Conservation (phyloP, 805 yeast genomes). For the Suhomyces vadensis region DNA sequence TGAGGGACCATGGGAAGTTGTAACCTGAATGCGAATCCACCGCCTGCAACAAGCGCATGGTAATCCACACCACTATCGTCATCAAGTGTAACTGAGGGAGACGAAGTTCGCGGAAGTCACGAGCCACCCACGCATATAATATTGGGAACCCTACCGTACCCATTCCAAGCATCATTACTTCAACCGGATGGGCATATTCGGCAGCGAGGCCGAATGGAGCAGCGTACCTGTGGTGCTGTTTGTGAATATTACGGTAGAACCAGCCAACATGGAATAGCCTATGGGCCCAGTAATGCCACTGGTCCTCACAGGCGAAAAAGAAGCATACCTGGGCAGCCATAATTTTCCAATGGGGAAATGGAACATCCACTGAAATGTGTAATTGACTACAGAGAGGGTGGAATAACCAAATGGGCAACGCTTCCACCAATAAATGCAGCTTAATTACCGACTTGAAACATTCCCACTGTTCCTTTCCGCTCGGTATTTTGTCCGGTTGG, state of each 20-base stretch:
- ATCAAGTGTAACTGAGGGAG: constrained; percentile 49
- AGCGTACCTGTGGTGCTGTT: constrained; percentile 61
- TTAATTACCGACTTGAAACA: constrained; percentile 57
- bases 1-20: constrained; percentile 62
- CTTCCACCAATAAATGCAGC: constrained; percentile 59
- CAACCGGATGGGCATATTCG: constrained; percentile 62
- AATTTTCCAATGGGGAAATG: constrained; percentile 49
- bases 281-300: constrained; percentile 64
- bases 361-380: constrained; percentile 52
- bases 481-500: constrained; percentile 53
- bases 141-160: constrained; percentile 65
- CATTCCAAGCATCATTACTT: constrained; percentile 56
- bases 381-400: constrained; percentile 54
- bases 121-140: constrained; percentile 49
- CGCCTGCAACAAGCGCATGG: constrained; percentile 55
- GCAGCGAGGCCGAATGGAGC: constrained; percentile 66
- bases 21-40: constrained; percentile 64
- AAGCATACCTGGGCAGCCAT: constrained; percentile 48
- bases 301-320: constrained; percentile 55
- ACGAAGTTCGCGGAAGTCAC: constrained; percentile 20
- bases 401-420: constrained; percentile 62
- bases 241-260: constrained; percentile 58
- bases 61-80: constrained; percentile 55
- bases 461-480: constrained; percentile 61
- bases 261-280: constrained; percentile 56